Evolutionary conservation across 495 filamentous ascomycete genomes (phyloP).

Genomic region (Haplographium delicatum): DNA sequence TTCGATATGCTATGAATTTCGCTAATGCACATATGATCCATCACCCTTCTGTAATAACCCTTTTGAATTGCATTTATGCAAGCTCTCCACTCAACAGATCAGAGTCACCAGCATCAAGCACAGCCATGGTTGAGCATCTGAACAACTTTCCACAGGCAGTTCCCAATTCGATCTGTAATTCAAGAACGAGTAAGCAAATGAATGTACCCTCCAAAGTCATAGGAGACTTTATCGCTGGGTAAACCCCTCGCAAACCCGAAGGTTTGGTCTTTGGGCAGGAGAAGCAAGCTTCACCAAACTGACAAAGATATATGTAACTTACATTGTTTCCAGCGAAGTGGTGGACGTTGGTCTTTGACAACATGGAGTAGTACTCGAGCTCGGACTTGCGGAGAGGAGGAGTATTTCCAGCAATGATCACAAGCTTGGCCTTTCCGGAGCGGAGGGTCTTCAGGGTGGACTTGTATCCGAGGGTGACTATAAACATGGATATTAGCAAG

Average conservation of each 20-base stretch:
- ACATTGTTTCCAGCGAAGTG: conserved; percentile 98
- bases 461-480: conserved; percentile 87
- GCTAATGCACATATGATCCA: conserved; percentile 10
- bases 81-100: conserved; percentile 79
- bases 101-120: conserved; percentile 95
- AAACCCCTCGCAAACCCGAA: conserved; percentile 27
- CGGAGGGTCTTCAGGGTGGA: conserved; percentile 94
- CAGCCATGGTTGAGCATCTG: conserved; percentile 88
- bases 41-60: background rate
- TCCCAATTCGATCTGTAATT: conserved; percentile 83
- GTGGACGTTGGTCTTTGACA: conserved; percentile 89
- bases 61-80: conserved; percentile 38
- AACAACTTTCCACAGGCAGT: conserved; percentile 90
- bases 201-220: conserved; percentile 81
- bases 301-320: conserved; percentile 41
- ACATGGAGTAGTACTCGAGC: conserved; percentile 87
- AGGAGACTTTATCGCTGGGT: conserved; percentile 76
- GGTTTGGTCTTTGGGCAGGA: conserved; percentile 16
- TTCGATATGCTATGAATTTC: conserved; percentile 14
- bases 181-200: conserved; percentile 37
- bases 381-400: conserved; percentile 93
- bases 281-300: conserved; percentile 16
- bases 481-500: conserved; percentile 12
- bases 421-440: conserved; percentile 72
- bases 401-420: conserved; percentile 88